These are phyloP conservation scores for Mycena vulgaris DNA, from an alignment of 768 basidiomycete genomes.

Conservation along the genomic window DNA sequence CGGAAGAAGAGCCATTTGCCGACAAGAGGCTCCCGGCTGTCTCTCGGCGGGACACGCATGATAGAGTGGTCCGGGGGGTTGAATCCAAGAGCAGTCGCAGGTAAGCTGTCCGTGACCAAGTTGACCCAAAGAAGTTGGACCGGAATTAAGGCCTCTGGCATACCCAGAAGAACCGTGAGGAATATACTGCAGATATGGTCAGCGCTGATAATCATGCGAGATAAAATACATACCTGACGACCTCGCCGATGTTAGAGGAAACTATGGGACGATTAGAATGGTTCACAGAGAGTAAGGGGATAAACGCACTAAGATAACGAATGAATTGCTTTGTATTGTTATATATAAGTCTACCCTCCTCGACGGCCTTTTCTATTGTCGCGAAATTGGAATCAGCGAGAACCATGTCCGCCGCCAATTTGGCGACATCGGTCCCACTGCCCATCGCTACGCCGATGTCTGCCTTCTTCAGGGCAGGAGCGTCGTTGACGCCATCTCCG, in stretches of 20 bases:
- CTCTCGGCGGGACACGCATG: conserved; percentile 95
- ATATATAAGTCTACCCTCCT: conserved; percentile 97
- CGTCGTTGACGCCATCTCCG: conserved; percentile 98
- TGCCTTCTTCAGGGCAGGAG: conserved; percentile 96
- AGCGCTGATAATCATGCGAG: background rate
- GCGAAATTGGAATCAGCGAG: conserved; percentile 98
- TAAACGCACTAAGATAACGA: conserved; percentile 90
- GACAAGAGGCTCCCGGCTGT: conserved; percentile 91
- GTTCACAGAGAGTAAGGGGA: conserved; percentile 2
- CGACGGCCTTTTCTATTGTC: conserved; percentile 96
- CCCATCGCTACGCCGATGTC: conserved; percentile 99
- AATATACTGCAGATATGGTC: conserved; percentile 74
- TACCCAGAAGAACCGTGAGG: conserved; percentile 95
- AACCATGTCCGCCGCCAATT: conserved; percentile 98
- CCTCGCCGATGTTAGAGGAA: conserved; percentile 98
- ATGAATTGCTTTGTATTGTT: conserved; percentile 99
- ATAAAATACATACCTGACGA: conserved; percentile 63
- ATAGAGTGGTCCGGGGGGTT: conserved; percentile 97
- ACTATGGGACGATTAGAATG: conserved; percentile 57
- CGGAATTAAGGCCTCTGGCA: conserved; percentile 99
- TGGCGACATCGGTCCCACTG: conserved; percentile 98
- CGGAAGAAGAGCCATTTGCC: conserved; percentile 96
- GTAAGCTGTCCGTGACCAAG: conserved; percentile 95
- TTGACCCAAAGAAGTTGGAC: conserved; percentile 99
- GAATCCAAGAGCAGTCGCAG: conserved; percentile 97